Evolutionary conservation across 805 yeast genomes (phyloP).

Genomic region (Vanderwaltozyma verrucispora): DNA sequence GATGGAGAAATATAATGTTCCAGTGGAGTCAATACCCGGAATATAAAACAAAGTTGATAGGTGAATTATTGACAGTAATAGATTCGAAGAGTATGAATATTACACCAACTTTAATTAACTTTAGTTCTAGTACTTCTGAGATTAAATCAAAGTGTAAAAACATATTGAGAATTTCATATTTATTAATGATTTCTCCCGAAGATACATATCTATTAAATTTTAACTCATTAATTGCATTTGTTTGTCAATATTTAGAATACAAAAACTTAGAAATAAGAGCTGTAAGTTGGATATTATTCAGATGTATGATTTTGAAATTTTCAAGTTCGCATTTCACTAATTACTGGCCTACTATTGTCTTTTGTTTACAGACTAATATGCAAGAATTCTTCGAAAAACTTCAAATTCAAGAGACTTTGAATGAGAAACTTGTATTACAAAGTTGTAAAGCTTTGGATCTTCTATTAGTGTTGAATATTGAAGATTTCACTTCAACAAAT

Average conservation of each 20-base stretch:
- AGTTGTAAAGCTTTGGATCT: slow-evolving; percentile 76
- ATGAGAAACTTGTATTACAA: slow-evolving; percentile 33
- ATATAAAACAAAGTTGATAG: slow-evolving; percentile 43
- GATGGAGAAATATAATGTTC: slow-evolving; percentile 47
- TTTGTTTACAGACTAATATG: slow-evolving; percentile 40
- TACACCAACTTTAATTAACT: slow-evolving; percentile 43
- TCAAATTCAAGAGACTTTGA: slow-evolving; percentile 20
- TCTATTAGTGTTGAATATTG: slow-evolving; percentile 53
- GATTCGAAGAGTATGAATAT: slow-evolving; percentile 35
- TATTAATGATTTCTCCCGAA: slow-evolving; percentile 50
- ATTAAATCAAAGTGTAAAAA: slow-evolving; percentile 41
- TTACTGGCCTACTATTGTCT: slow-evolving; percentile 59
- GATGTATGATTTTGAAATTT: slow-evolving; percentile 56
- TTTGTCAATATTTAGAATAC: slow-evolving; percentile 31
- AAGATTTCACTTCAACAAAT: slow-evolving; percentile 57
- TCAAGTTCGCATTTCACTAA: slow-evolving; percentile 54
- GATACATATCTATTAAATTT: slow-evolving; percentile 44
- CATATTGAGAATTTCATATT: slow-evolving; percentile 51
- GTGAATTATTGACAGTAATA: slow-evolving; percentile 19
- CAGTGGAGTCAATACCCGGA: slow-evolving; percentile 47
- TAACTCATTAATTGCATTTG: slow-evolving; percentile 36
- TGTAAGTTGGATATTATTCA: slow-evolving; percentile 40
- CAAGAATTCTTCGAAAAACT: slow-evolving; percentile 23
- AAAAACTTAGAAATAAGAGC: slow-evolving; percentile 22
- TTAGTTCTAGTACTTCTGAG: slow-evolving; percentile 61